Evolutionary conservation across 2,329 filamentous ascomycete genomes (phyloP), one percentile per base, ranked within the genome.

Genomic region (Fusarium sp.): DNA sequence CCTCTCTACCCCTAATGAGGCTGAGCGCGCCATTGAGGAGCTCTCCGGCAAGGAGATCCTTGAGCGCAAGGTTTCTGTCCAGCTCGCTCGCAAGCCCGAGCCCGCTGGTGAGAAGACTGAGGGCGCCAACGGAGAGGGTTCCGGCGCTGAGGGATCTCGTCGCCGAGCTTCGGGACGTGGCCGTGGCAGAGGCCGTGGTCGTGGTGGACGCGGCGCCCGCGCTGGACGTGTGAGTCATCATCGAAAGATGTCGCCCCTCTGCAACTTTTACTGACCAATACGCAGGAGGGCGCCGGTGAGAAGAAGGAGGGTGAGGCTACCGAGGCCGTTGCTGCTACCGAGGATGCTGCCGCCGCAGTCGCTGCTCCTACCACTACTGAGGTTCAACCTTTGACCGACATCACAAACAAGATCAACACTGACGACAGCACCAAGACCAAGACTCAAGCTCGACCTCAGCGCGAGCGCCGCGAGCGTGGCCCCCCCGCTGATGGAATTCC

Each of bases 31-130:
- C 82, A 98, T 99, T 80, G 89, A 91, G 80, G 94, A 98, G 87
- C 93, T 99, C 77, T 98, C 96, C 80, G 96, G 96, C 85, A 95
- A 98, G 89, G 95, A 97, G 87, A 96, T 99, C 80, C 92, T 98
- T 69, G 95, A 98, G 86, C 96, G 96, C 86, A 98, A 98, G 93
- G 96, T 98, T 82, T 98, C 95, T 54, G 96, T 99, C 78, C 96
- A 99, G 89, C 93, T 98, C 81, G 96, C 96, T 81, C 96, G 96
- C 88, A 98, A 98, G 90, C 96, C 96, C 70, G 96, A 98, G 88
- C 89, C 93, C 77, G 89, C 93, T 80, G 92, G 90, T 77, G 93
- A 95, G 85, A 94, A 93, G 89, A 81, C 85, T 56, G 94, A 95
- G 81, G 90, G 90, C 82, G 88, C 89, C 80, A 94, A 93, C 84